phyloP scores from a whole-genome alignment of 805 yeast genomes.

The Kazachstania bromeliacearum region DNA sequence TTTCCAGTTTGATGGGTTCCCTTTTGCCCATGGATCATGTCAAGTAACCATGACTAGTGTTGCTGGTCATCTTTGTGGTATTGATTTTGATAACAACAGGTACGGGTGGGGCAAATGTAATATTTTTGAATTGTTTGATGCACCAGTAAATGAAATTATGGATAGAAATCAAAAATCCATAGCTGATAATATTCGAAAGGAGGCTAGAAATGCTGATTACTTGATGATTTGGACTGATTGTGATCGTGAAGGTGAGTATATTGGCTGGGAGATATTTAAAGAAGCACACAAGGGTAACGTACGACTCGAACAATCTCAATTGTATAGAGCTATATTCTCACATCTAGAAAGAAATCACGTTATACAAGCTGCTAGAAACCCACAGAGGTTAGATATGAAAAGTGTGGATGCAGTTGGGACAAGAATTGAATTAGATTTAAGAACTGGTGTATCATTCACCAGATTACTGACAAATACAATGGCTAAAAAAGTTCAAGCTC shows the following conservation, averaged over 20 bases:
- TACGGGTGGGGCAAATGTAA: constrained; percentile 58
- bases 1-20: constrained; percentile 50
- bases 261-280: constrained; percentile 71
- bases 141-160: constrained; percentile 44
- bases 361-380: constrained; percentile 61
- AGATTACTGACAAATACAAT: constrained; percentile 53
- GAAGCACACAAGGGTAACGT: constrained; percentile 46
- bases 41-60: constrained; percentile 88
- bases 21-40: constrained; percentile 50
- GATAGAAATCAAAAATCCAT: constrained; percentile 38
- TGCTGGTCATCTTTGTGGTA: constrained; percentile 67
- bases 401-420: constrained; percentile 80
- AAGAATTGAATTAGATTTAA: constrained; percentile 75
- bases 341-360: constrained; percentile 76
- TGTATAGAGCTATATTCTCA: constrained; percentile 76
- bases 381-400: constrained; percentile 50
- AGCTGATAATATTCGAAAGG: constrained; percentile 55
- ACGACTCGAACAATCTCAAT: constrained; percentile 36
- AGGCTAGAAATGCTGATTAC: constrained; percentile 49
- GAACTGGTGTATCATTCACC: constrained; percentile 86
- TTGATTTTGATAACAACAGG: constrained; percentile 44
- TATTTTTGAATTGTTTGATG: constrained; percentile 61
- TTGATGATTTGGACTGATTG: constrained; percentile 98
- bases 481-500: constrained; percentile 20
- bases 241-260: constrained; percentile 92